Evolutionary conservation across 2,329 filamentous ascomycete species (phyloP), one percentile per base, ranked within the genome.

Genomic region (Leptographium wingfieldii): DNA sequence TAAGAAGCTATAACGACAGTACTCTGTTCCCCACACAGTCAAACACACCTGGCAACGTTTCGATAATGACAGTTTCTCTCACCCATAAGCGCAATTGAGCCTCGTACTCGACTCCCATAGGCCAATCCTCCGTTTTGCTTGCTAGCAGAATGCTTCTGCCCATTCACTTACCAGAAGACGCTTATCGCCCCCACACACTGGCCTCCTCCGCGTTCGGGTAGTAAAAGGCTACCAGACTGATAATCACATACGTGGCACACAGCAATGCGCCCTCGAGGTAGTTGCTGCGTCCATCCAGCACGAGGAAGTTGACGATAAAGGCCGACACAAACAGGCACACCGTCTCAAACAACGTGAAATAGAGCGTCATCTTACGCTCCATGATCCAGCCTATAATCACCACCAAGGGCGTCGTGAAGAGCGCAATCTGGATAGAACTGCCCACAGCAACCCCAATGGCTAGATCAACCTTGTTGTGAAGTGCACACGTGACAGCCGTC

Each of bases 341-440:
- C 0, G 90, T 95, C 79, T 95, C 90, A 72, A 95, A 95, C 56
- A 90, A 80, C 62, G 90, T 90, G 72, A 95, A 95, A 75, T 92
- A 91, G 40, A 95, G 78, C 33, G 86, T 81, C 84, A 89, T 88
- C n/a, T 84, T 77, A 62, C 80, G 80, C 62, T 78, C 73, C 70
- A 88, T 80, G 62, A 79, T 80, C 86, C 86, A 89, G n/a, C 85
- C 86, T 25, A 88, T 74, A 29, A 88, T 82, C 38, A 89, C 85
- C 38, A 88, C 79, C 22, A 88, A 73, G 0, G 86, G 86, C 4
- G 85, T 88, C 58, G 88, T 78, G 68, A 88, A 86, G 9, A 89
- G 75, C 16, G 85, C 82, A 69, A 89, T 88, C 71, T 89, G 86
- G 65, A 89, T 88, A 56, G 82, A 85, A 64, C 80, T 85, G 60